Evolutionary conservation across 805 yeast genomes (phyloP).

Genomic region (Pichia rugopelliculosa): DNA sequence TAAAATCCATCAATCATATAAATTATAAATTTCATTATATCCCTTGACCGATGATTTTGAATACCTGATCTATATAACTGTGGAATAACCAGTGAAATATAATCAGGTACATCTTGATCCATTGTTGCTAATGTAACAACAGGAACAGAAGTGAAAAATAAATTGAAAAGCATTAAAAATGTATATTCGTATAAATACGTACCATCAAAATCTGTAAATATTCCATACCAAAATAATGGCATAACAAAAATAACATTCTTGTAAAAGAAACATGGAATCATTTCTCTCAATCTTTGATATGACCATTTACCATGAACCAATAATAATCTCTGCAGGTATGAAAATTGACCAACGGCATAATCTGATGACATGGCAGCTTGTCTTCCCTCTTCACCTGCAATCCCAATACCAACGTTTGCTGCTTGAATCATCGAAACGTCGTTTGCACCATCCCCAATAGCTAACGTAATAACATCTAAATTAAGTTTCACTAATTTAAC

Average conservation of each 20-base stretch:
- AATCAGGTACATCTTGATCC: slow-evolving; percentile 70
- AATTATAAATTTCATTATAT: slow-evolving; percentile 48
- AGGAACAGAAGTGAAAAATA: slow-evolving; percentile 76
- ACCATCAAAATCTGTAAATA: slow-evolving; percentile 63
- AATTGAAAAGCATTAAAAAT: slow-evolving; percentile 67
- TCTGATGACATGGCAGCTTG: slow-evolving; percentile 86
- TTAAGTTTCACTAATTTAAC: slow-evolving; percentile 58
- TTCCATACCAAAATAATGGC: slow-evolving; percentile 72
- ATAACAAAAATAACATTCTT: slow-evolving; percentile 69
- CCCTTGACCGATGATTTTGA: slow-evolving; percentile 49
- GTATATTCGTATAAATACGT: slow-evolving; percentile 73
- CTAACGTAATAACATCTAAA: slow-evolving; percentile 67
- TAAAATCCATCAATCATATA: slow-evolving; percentile 66
- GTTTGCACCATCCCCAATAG: slow-evolving; percentile 82
- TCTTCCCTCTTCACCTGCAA: slow-evolving; percentile 82
- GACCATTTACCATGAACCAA: slow-evolving; percentile 85
- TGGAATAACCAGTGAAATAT: slow-evolving; percentile 59
- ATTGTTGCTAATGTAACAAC: slow-evolving; percentile 64
- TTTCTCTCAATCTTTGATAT: slow-evolving; percentile 62
- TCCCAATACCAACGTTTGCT: slow-evolving; percentile 80
- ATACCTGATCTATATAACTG: slow-evolving; percentile 65
- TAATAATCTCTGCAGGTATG: slow-evolving; percentile 55
- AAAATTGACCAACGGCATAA: slow-evolving; percentile 75
- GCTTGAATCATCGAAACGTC: slow-evolving; percentile 87
- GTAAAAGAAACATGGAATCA: slow-evolving; percentile 74